Conservation (phyloP, 1,284 basidiomycete genomes). For the Trichosporon asahii region DNA sequence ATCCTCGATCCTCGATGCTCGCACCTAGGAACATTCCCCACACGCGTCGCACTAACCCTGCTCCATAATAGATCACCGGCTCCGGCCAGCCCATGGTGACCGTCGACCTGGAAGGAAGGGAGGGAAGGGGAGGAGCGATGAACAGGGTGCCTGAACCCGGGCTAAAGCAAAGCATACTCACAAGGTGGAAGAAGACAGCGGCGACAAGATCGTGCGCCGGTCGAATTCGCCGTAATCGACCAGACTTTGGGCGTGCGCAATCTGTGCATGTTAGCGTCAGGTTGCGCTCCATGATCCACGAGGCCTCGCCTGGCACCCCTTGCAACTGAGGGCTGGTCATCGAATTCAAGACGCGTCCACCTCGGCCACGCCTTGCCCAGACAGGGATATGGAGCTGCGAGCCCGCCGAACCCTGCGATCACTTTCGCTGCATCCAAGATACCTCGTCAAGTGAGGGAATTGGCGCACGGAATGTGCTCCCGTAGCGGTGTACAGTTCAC, state of each 20-base stretch:
- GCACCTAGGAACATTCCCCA: slow-evolving; percentile 7
- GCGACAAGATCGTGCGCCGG: slow-evolving; percentile 4
- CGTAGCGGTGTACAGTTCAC: not conserved
- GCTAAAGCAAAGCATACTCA: not conserved
- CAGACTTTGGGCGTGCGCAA: slow-evolving; percentile 1
- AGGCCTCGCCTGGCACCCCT: not conserved
- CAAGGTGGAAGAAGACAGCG: not conserved
- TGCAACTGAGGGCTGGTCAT: not conserved
- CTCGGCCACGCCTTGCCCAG: not conserved
- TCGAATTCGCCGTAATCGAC: not conserved
- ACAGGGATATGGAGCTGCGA: not conserved
- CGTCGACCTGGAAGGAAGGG: not conserved
- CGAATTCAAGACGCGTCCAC: slow-evolving; percentile 6
- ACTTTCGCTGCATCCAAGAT: not conserved
- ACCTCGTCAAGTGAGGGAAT: not conserved
- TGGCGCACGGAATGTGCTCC: not conserved
- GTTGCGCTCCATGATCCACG: not conserved
- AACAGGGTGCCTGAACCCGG: not conserved
- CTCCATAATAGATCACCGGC: not conserved
- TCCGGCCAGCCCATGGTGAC: slow-evolving; percentile 1
- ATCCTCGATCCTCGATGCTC: no score
- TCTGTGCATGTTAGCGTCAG: not conserved
- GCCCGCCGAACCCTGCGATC: not conserved
- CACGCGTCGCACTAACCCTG: slow-evolving; percentile 6
- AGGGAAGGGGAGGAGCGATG: not conserved